Conservation (phyloP, 2,329 filamentous ascomycete genomes). For the Fusarium coffeatum region DNA sequence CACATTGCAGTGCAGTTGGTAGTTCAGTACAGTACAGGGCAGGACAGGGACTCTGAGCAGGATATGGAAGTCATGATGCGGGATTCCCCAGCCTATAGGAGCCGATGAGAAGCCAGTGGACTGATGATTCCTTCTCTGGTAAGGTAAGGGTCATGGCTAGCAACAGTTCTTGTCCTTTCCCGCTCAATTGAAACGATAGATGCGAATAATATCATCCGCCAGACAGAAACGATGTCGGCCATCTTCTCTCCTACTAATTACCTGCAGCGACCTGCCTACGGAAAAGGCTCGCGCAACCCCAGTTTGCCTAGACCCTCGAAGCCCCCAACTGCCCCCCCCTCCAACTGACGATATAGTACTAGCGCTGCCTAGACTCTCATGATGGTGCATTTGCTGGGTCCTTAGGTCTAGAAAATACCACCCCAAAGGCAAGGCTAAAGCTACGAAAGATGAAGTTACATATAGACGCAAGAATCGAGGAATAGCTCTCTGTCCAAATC, state of each 20-base stretch:
- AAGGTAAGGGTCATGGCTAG: not conserved
- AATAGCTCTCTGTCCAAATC: not conserved
- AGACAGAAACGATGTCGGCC: not conserved
- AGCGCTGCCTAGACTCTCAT: conserved; percentile 26
- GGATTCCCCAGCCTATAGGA: not conserved
- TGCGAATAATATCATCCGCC: not conserved
- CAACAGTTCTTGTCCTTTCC: not conserved
- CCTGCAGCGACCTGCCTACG: conserved; percentile 26
- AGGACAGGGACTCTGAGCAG: not conserved
- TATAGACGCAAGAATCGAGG: not conserved
- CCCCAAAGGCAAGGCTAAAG: conserved; percentile 15
- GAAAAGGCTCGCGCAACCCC: conserved; percentile 42
- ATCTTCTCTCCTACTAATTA: not conserved
- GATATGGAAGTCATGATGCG: conserved; percentile 26
- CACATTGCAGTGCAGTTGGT: not conserved
- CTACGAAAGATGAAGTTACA: conserved; percentile 1
- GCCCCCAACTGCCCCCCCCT: conserved; percentile 33
- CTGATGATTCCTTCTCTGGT: conserved; percentile 12
- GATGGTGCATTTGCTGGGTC: conserved; percentile 34
- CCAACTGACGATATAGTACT: conserved; percentile 5
- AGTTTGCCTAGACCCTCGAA: conserved; percentile 43
- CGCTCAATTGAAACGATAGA: not conserved
- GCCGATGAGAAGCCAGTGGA: not conserved
- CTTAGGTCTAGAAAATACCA: conserved; percentile 16
- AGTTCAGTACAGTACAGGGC: not conserved